A percentile compares a stretch with the other conserved stretches of the same genome.
Conservation (phyloP, 2,329 filamentous ascomycete genomes). For the Zymoseptoria brevis region DNA sequence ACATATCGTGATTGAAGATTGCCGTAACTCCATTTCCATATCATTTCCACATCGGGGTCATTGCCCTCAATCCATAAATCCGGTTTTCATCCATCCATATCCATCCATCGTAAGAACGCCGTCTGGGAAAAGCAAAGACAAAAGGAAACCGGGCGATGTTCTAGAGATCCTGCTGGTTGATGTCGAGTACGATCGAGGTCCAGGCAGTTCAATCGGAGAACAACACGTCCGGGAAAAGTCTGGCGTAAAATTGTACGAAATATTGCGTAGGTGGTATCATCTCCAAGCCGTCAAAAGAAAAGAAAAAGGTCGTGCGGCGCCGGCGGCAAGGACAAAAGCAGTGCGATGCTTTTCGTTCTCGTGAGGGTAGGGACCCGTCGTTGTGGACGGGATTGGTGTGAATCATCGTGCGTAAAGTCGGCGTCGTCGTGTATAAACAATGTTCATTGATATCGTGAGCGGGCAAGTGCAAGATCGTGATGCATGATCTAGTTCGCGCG, state of each 20-base stretch:
- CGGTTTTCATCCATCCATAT: neutral
- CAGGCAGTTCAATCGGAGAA: too few relatives aligned
- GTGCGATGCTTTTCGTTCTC: neutral
- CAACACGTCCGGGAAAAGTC: neutral
- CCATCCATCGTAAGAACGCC: neutral
- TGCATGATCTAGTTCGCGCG: constrained; percentile 64
- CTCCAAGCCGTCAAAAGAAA: neutral
- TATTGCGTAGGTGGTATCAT: neutral
- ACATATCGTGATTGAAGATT: neutral
- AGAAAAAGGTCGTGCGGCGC: neutral
- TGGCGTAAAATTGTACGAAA: neutral
- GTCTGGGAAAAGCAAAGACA: neutral
- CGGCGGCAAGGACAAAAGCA: neutral
- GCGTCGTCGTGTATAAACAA: neutral
- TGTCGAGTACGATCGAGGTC: neutral
- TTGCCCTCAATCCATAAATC: neutral
- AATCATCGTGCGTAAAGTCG: neutral
- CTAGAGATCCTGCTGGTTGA: neutral
- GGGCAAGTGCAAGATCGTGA: neutral
- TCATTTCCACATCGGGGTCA: neutral
- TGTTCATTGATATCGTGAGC: constrained; percentile 1
- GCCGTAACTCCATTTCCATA: neutral
- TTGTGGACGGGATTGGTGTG: neutral
- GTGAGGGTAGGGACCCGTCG: neutral
- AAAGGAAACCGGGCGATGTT: neutral